Evolutionary conservation across 345 rosid genomes (phyloP).

Genomic region (Schrenkiella parvula): DNA sequence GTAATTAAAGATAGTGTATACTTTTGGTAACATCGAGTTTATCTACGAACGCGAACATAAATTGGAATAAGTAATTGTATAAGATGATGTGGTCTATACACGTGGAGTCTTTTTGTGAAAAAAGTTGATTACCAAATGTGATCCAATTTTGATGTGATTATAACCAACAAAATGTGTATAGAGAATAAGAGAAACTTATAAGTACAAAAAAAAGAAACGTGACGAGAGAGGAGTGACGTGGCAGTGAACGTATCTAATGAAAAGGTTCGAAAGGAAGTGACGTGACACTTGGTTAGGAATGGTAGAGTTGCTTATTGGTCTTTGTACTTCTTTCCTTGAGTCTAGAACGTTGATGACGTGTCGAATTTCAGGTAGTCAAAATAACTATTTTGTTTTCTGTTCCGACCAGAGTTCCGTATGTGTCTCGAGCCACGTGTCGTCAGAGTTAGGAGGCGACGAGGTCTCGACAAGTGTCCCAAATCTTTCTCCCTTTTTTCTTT

Average conservation of each 20-base stretch:
- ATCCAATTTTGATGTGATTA: conserved; percentile 7
- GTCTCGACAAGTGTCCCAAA: conserved; percentile 31
- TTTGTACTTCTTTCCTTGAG: conserved; percentile 11
- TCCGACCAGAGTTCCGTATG: conserved; percentile 33
- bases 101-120: conserved; percentile 17
- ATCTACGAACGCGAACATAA: conserved; percentile 14
- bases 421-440: conserved; percentile 33
- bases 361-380: conserved; percentile 31
- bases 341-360: conserved; percentile 33
- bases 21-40: conserved; percentile 37
- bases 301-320: conserved; percentile 22
- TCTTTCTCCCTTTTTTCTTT: background rate
- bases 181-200: background rate
- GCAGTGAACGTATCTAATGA: conserved; percentile 24
- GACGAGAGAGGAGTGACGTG: conserved; percentile 30
- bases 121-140: conserved; percentile 28
- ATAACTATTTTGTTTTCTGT: conserved; percentile 24
- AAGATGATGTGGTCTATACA: conserved; percentile 1
- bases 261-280: conserved; percentile 28
- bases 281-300: conserved; percentile 34
- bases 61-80: background rate
- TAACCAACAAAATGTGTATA: conserved; percentile 11
- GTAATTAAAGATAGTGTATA: conserved; percentile 32
- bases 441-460: background rate
- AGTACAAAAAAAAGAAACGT: conserved; percentile 20